These are phyloP conservation scores for Solioccasus polychromus DNA, from an alignment of 768 basidiomycete species.

Conservation along the genomic window DNA sequence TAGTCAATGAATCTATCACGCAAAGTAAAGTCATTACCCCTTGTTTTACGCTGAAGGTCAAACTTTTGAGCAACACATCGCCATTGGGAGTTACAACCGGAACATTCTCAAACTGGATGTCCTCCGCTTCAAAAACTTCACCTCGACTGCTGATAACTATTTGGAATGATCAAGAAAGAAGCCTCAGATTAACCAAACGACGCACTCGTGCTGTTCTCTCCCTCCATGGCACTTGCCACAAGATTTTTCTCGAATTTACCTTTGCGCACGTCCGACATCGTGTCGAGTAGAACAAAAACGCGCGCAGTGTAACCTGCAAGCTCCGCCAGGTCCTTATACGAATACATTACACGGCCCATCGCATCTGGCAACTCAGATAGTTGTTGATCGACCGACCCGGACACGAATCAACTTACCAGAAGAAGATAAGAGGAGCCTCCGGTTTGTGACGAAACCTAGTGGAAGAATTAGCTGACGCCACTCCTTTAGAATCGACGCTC, in stretches of 20 bases:
- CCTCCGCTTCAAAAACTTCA: slow-evolving; percentile 75
- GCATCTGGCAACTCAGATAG: slow-evolving; percentile 55
- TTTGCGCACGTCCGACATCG: slow-evolving; percentile 80
- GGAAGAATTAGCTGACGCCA: background rate
- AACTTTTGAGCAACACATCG: slow-evolving; percentile 78
- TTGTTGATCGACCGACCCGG: background rate
- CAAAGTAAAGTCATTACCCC: slow-evolving; percentile 48
- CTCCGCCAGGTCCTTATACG: slow-evolving; percentile 95
- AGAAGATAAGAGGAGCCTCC: slow-evolving; percentile 82
- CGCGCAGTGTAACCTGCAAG: slow-evolving; percentile 94
- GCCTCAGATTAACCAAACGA: slow-evolving; percentile 1
- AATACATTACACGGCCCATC: slow-evolving; percentile 94
- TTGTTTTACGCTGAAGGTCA: slow-evolving; percentile 87
- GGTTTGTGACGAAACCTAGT: slow-evolving; percentile 93
- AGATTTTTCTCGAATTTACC: slow-evolving; percentile 89
- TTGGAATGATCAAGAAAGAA: slow-evolving; percentile 2
- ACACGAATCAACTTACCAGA: slow-evolving; percentile 49
- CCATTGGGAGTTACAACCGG: slow-evolving; percentile 97
- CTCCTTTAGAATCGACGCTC: background rate
- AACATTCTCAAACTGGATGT: slow-evolving; percentile 89
- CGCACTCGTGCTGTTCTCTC: slow-evolving; percentile 76
- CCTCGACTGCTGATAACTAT: slow-evolving; percentile 80
- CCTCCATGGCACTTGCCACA: slow-evolving; percentile 68
- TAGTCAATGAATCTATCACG: background rate
- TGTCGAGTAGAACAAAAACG: slow-evolving; percentile 84